phyloP scores from a whole-genome alignment of 1,284 basidiomycete genomes.

The Abortiporus biennis region DNA sequence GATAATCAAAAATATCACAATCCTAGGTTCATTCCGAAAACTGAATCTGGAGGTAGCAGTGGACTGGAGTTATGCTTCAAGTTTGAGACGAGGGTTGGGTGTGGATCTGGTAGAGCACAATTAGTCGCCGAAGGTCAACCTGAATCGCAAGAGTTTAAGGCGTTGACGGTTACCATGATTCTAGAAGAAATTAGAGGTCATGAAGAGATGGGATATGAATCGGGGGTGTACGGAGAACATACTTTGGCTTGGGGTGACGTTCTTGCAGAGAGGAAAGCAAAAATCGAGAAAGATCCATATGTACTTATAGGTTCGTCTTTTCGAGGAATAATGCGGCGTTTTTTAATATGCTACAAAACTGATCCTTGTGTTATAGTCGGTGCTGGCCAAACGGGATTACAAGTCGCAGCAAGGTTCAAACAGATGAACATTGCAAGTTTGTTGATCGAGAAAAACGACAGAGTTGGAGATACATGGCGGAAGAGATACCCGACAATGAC shows the following conservation, averaged over 20 bases:
- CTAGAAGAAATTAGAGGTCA: slow-evolving; percentile 25
- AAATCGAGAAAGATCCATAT: slow-evolving; percentile 20
- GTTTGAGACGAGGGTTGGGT: slow-evolving; percentile 31
- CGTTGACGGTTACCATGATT: slow-evolving; percentile 22
- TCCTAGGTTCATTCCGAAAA: background rate
- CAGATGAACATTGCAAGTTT: slow-evolving; percentile 39
- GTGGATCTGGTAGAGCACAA: slow-evolving; percentile 31
- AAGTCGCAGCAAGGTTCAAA: slow-evolving; percentile 48
- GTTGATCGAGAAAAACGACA: slow-evolving; percentile 40
- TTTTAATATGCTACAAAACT: background rate
- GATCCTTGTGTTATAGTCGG: slow-evolving; percentile 38
- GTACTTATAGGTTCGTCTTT: slow-evolving; percentile 22
- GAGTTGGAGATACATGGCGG: slow-evolving; percentile 49
- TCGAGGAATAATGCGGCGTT: background rate
- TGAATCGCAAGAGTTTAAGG: slow-evolving; percentile 16
- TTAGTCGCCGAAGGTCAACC: slow-evolving; percentile 19
- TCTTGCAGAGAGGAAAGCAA: slow-evolving; percentile 11
- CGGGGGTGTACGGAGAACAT: slow-evolving; percentile 14
- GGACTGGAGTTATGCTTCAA: slow-evolving; percentile 20
- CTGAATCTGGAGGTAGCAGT: background rate
- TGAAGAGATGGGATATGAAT: slow-evolving; percentile 19
- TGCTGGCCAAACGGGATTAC: slow-evolving; percentile 54
- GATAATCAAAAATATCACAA: too few relatives aligned
- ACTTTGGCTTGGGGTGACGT: slow-evolving; percentile 17
- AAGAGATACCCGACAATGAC: slow-evolving; percentile 47